A percentile compares a stretch with the other conserved stretches of the same genome.
Evolutionary conservation across 2,329 filamentous ascomycete genomes (phyloP).

Genomic region (Dothideomycetes sp.): DNA sequence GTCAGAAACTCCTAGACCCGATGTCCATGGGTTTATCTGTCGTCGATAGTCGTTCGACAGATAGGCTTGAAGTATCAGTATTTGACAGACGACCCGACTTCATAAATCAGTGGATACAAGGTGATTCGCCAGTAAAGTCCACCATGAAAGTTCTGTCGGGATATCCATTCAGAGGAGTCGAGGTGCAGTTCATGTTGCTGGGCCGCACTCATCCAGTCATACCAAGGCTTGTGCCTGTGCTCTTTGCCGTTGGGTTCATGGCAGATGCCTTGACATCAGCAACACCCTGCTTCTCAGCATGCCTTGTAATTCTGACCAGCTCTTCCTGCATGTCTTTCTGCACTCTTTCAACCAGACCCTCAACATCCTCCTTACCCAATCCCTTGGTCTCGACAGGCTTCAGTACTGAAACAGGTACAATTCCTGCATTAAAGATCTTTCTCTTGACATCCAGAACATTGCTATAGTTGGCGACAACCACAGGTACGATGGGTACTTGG

Average conservation of each 20-base stretch:
- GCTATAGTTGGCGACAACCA: conserved; percentile 47
- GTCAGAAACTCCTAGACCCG: no score
- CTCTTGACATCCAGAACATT: conserved; percentile 39
- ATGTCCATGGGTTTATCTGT: no score
- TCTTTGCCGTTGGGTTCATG: background rate
- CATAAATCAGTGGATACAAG: no score
- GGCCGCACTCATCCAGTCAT: background rate
- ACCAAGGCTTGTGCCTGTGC: background rate
- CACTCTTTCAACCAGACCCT: conserved; percentile 58
- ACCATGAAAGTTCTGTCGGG: no score
- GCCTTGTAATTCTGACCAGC: conserved; percentile 33
- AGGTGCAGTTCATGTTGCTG: no score
- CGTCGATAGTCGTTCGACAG: no score
- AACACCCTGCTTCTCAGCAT: conserved; percentile 17
- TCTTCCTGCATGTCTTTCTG: conserved; percentile 66
- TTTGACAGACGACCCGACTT: no score
- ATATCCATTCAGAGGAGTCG: no score
- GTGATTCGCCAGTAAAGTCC: no score
- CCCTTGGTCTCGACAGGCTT: conserved; percentile 69
- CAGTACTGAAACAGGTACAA: conserved; percentile 60
- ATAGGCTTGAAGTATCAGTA: no score
- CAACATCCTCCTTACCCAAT: conserved; percentile 67
- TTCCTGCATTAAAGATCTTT: conserved; percentile 33
- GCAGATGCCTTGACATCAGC: background rate
- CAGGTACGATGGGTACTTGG: conserved; percentile 82